Percentiles rank a stretch among this genome's conserved stretches.
Evolutionary conservation across 768 basidiomycete genomes (phyloP).

Genomic region (Xanthoconium stramineum): DNA sequence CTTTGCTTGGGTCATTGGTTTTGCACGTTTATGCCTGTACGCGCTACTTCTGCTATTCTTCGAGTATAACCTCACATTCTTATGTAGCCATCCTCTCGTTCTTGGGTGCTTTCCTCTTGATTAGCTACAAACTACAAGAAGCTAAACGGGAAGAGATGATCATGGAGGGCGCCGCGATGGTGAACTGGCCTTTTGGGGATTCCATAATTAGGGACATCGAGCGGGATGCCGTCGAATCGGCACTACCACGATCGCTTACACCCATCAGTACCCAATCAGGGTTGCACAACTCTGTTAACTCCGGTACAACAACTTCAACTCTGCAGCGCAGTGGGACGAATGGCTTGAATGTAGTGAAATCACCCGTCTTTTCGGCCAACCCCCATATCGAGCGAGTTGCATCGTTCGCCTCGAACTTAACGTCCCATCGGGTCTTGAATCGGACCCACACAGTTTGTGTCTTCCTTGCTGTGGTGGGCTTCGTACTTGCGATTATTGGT

Average conservation of each 20-base stretch:
- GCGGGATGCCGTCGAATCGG: slow-evolving; percentile 2
- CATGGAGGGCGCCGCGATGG: slow-evolving; percentile 28
- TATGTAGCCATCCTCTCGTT: slow-evolving; percentile 44
- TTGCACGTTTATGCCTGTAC: slow-evolving; percentile 51
- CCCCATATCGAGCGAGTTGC: slow-evolving; percentile 53
- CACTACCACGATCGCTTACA: background rate
- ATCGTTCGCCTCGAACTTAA: slow-evolving; percentile 38
- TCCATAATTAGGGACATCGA: slow-evolving; percentile 11
- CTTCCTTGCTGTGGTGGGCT: slow-evolving; percentile 43
- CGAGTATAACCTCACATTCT: background rate
- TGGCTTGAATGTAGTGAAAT: background rate
- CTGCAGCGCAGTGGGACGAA: no score
- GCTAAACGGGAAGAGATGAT: slow-evolving; percentile 47
- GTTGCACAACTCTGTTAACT: background rate
- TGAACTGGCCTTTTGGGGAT: slow-evolving; percentile 15
- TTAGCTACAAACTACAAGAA: slow-evolving; percentile 51
- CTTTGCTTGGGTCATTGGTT: slow-evolving; percentile 50
- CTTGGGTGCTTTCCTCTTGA: slow-evolving; percentile 54
- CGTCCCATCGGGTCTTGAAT: slow-evolving; percentile 40
- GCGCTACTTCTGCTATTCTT: slow-evolving; percentile 11
- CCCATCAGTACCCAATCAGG: background rate
- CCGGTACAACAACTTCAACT: no score
- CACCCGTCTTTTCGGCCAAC: slow-evolving; percentile 38
- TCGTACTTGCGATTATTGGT: slow-evolving; percentile 46
- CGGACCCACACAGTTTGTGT: slow-evolving; percentile 52